Evolutionary conservation across 2,329 filamentous ascomycete genomes (phyloP), one percentile per base, ranked within the genome.

Genomic region (Aschersonia sp.): DNA sequence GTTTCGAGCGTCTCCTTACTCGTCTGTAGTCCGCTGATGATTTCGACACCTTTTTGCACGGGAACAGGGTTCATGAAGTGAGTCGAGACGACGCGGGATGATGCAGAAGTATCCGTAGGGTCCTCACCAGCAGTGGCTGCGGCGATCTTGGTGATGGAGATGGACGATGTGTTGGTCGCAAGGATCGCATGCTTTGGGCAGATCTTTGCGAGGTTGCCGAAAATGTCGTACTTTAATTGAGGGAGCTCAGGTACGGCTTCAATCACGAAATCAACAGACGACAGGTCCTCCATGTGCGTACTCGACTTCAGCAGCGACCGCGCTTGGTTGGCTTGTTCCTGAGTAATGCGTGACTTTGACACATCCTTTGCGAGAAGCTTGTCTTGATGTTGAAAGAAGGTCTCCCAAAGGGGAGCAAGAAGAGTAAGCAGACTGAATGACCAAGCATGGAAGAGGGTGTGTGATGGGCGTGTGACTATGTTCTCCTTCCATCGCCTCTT

Each of bases 51-150:
- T 67, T 95, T 95, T 63, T 97, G 92, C 33, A 98, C 70, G 2
- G 92, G 92, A 0, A 98, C 92, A 0, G 92, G 92, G 72, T 98
- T 98, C 92, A 98, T 98, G 68, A 98, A 98, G 66, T 98, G 92
- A 12, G 92, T 97, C 46, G 87, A 87, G 48, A 98, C 80, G 8
- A 98, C 92, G 44, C 92, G 83, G 5, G 87, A 90, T 42, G 87
- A 84, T 41, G 82, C 85, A 42, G 81, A 83, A 30, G 86, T 81
- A 59, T 95, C 85, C 14, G 71, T 90, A 1, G 87, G 83, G 60
- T 94, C 79, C 48, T 94, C 79, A 48, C 73, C 72, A 30, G 81
- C 84, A 1, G 90, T 90, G 8, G 89, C 79, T 4, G 92, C 89
- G 22, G 92, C 92, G 58, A 98, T 96, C 60, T 84, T 85, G 42